Base-by-base conservation (phyloP, 805 yeast species). In the Yamadazyma insecticola region DNA sequence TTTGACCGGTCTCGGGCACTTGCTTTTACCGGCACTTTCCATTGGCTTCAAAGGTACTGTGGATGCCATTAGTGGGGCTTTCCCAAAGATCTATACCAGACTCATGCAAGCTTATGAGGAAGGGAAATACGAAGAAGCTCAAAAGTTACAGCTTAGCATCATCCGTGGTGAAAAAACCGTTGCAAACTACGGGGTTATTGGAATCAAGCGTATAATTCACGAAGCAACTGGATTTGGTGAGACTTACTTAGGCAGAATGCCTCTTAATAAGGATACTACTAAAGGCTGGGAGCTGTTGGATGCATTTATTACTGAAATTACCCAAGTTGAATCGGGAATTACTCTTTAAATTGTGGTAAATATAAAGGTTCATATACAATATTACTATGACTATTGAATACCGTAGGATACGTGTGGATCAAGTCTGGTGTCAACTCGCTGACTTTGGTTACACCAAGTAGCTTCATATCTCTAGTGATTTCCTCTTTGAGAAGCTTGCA, bases 401-500 rank as follows among this genome's bases (percentile, higher is more conserved):
- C 33, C 4, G 30, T 21, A 13, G 40, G 36, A 14, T 36, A 32
- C 9, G 24, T 13, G 13, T 32, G 36, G 17, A 71, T 53, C 36
- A 63, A 51, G 12, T 56, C 55, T 20, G 62, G 64, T 29, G 59
- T 56, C 40, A 76, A 57, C 17, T 75, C 72, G 13, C 63, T 67
- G 22, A 86, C 54, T 24, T 61, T 70, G n/a, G 72, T 74, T 13
- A 75, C 90, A 24, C 95, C 96, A 23, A 86, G 53, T 29, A 87
- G 61, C 39, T 92, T 69, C 95, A 87, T 82, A 51, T 79, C 77
- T 81, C 82, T 78, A 32, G 68, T 75, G 14, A 86, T 45, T 51
- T 86, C 95, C 36, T 78, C 83, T 40, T 74, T 76, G 40, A 87
- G 60, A 35, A 86, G 57, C 34, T 72, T 73, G 35, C 75, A 67